phyloP scores from a whole-genome alignment of 2,329 filamentous ascomycete genomes.

The Phialemoniopsis sp. region DNA sequence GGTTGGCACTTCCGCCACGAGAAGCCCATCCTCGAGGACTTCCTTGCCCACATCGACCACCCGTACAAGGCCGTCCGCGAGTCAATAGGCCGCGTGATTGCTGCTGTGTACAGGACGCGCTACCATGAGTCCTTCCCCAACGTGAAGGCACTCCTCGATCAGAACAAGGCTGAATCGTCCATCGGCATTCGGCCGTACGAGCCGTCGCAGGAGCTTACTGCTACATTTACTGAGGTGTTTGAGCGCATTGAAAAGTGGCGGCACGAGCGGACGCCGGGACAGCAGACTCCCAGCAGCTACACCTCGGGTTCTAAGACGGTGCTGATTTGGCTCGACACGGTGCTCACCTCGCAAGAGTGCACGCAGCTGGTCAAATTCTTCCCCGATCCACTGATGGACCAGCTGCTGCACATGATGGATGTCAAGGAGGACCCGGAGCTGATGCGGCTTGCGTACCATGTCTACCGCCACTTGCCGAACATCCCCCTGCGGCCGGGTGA shows the following conservation, averaged over 20 bases:
- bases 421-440: constrained; percentile 97
- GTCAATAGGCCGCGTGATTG: constrained; percentile 85
- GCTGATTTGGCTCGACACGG: constrained; percentile 89
- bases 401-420: constrained; percentile 99
- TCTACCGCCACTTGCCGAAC: constrained; percentile 94
- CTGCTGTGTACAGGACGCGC: constrained; percentile 82
- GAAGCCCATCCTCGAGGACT: constrained; percentile 83
- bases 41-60: constrained; percentile 88
- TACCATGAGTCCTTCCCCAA: constrained; percentile 93
- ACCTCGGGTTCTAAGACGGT: constrained; percentile 96
- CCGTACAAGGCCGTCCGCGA: constrained; percentile 97
- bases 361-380: constrained; percentile 90
- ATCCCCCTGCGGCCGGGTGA: constrained; percentile 77
- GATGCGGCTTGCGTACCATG: constrained; percentile 90
- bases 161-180: constrained; percentile 75
- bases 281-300: constrained; percentile 91
- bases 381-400: constrained; percentile 81
- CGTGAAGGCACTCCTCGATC: constrained; percentile 68
- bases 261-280: constrained; percentile 74
- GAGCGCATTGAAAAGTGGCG: constrained; percentile 81
- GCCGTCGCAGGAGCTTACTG: constrained; percentile 68
- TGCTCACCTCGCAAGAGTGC: constrained; percentile 87
- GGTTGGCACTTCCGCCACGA: constrained; percentile 97
- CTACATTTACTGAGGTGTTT: constrained; percentile 73
- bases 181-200: constrained; percentile 82